Evolutionary conservation across 2,329 filamentous ascomycete species (phyloP).

Genomic region (Ophiostoma pallidulum): DNA sequence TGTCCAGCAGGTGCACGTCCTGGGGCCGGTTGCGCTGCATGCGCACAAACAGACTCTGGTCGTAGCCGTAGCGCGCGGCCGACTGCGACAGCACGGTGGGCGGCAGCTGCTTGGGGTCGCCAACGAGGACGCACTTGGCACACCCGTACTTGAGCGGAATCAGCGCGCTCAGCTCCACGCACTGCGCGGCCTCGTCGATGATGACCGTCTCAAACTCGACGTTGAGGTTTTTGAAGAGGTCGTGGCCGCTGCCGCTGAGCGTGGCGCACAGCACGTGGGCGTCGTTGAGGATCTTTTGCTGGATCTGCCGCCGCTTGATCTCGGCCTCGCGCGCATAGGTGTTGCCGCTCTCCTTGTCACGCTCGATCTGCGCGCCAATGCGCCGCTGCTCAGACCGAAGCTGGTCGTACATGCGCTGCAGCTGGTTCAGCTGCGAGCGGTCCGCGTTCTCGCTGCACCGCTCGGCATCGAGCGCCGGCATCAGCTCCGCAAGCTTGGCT

Average conservation of each 20-base stretch:
- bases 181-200: constrained; percentile 96
- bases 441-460: constrained; percentile 46
- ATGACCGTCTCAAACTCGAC: constrained; percentile 98
- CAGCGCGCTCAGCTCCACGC: constrained; percentile 89
- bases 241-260: constrained; percentile 88
- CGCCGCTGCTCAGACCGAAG: constrained; percentile 60
- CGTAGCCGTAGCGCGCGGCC: constrained; percentile 85
- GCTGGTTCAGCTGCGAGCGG: constrained; percentile 35
- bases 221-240: constrained; percentile 89
- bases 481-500: constrained; percentile 59
- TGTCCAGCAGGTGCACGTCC: constrained; percentile 89
- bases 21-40: constrained; percentile 91
- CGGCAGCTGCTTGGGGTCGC: constrained; percentile 93
- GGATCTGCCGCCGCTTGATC: constrained; percentile 70
- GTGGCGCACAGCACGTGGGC: constrained; percentile 93
- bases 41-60: constrained; percentile 94
- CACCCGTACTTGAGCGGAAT: constrained; percentile 97
- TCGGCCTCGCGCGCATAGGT: constrained; percentile 75
- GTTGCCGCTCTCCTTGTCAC: constrained; percentile 76
- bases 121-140: constrained; percentile 91
- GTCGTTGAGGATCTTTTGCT: constrained; percentile 83
- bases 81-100: constrained; percentile 93
- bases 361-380: constrained; percentile 78
- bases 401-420: constrained; percentile 69
- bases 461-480: constrained; percentile 60